A percentile compares a stretch with the other conserved stretches of the same genome.
These are phyloP conservation scores for Wickerhamomyces sp. DNA, from an alignment of 1,139 yeast species.

Conservation along the genomic window DNA sequence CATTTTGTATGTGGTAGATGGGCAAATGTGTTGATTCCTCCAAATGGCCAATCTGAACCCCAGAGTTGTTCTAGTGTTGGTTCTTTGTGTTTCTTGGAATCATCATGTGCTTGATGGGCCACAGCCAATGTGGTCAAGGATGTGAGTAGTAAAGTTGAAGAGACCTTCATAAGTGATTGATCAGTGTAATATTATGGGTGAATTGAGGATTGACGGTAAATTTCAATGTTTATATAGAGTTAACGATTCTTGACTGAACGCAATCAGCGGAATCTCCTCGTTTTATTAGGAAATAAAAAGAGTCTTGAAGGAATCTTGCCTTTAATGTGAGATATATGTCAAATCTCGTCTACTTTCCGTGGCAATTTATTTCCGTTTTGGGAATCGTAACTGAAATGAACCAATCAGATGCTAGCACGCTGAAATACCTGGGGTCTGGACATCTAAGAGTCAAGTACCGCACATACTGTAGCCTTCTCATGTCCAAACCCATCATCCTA, in stretches of 20 bases:
- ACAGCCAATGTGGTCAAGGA: background rate
- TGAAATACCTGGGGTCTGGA: too few relatives aligned
- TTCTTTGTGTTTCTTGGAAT: background rate
- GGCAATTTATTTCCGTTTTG: background rate
- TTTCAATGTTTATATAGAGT: too few relatives aligned
- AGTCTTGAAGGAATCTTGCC: too few relatives aligned
- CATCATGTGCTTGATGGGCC: background rate
- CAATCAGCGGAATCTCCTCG: too few relatives aligned
- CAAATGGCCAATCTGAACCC: constrained; percentile 65
- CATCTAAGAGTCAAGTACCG: too few relatives aligned
- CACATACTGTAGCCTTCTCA: too few relatives aligned
- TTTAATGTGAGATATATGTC: background rate
- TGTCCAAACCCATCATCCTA: too few relatives aligned
- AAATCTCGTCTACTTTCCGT: background rate
- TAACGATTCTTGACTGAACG: too few relatives aligned
- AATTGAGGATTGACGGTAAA: too few relatives aligned
- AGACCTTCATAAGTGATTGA: background rate
- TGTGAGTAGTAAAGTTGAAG: background rate
- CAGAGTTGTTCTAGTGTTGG: constrained; percentile 45
- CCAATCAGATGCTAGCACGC: background rate
- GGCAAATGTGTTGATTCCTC: constrained; percentile 71
- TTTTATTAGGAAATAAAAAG: background rate
- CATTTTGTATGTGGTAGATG: constrained; percentile 60
- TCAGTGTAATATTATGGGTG: too few relatives aligned
- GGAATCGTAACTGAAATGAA: background rate